Evolutionary conservation across 257 asterid genomes (phyloP).

Genomic region (Capsicum baccatum): DNA sequence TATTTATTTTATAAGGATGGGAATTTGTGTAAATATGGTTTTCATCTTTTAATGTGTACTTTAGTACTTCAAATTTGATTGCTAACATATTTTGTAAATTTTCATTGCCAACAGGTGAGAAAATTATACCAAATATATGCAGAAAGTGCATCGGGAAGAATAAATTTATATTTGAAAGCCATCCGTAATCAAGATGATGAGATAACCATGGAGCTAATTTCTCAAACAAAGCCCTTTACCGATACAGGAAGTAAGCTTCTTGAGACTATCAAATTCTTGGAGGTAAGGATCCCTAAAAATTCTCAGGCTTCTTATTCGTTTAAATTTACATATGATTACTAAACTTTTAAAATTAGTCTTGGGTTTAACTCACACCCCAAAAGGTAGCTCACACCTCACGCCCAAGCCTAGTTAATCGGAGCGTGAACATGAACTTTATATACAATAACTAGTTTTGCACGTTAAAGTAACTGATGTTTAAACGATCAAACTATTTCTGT

Average conservation of each 20-base stretch:
- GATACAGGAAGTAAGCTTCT: constrained; percentile 65
- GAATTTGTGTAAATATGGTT: too few relatives aligned
- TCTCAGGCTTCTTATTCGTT: too few relatives aligned
- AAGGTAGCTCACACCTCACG: too few relatives aligned
- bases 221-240: constrained; percentile 57
- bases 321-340: too few relatives aligned
- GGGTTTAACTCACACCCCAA: too few relatives aligned
- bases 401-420: too few relatives aligned
- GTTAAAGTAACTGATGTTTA: too few relatives aligned
- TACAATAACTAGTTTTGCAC: too few relatives aligned
- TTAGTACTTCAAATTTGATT: not conserved
- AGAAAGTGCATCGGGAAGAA: constrained; percentile 60
- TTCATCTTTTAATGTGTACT: not conserved
- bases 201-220: constrained; percentile 42
- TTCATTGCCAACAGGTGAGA: constrained; percentile 26
- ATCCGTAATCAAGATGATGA: constrained; percentile 36
- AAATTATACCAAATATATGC: constrained; percentile 50
- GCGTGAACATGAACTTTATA: too few relatives aligned
- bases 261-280: constrained; percentile 46
- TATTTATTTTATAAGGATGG: too few relatives aligned
- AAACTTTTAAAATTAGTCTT: too few relatives aligned
- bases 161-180: constrained; percentile 55
- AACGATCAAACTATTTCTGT: too few relatives aligned
- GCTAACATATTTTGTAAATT: not conserved
- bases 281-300: not conserved